phyloP scores from a whole-genome alignment of 139 green algal genomes.

The Chlorella sorokiniana region DNA sequence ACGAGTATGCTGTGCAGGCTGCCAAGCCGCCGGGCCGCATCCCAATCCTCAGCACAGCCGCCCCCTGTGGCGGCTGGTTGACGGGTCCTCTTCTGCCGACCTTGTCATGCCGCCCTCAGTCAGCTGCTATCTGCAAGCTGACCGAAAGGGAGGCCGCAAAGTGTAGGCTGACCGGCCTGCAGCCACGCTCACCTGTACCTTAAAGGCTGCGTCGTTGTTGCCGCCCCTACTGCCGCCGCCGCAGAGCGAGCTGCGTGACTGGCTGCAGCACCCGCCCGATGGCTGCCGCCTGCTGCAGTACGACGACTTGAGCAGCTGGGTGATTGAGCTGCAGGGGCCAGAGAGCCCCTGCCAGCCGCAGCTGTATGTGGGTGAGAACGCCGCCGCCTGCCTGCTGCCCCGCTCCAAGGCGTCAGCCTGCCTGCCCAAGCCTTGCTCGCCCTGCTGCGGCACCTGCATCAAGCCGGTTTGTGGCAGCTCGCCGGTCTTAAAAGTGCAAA shows the following conservation, averaged over 20 bases:
- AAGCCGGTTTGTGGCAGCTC: too few relatives aligned
- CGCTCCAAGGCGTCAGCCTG: too few relatives aligned
- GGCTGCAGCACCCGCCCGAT: conserved; percentile 70
- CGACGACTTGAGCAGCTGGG: conserved; percentile 80
- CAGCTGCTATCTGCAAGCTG: too few relatives aligned
- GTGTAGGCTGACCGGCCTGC: not conserved
- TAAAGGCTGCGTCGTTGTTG: not conserved
- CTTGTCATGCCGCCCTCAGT: not conserved
- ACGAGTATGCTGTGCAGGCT: too few relatives aligned
- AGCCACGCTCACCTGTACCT: not conserved
- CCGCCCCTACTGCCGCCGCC: not conserved
- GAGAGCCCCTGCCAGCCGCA: conserved; percentile 39
- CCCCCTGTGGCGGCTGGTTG: too few relatives aligned
- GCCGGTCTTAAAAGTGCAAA: too few relatives aligned
- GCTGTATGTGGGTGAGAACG: conserved; percentile 57
- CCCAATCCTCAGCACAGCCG: too few relatives aligned
- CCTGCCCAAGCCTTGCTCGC: too few relatives aligned
- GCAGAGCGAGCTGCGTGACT: conserved; percentile 87
- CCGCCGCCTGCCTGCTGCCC: not conserved
- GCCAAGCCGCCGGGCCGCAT: too few relatives aligned
- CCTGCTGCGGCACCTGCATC: too few relatives aligned
- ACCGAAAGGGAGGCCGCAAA: too few relatives aligned
- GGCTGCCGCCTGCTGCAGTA: conserved; percentile 74
- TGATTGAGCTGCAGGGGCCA: conserved; percentile 70
- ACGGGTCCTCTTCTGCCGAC: not conserved